Percentiles rank a stretch among this genome's conserved stretches.
These are phyloP conservation scores for Magnolia kwangsiensis DNA, from an alignment of 164 flowering plant genomes.

Conservation along the genomic window DNA sequence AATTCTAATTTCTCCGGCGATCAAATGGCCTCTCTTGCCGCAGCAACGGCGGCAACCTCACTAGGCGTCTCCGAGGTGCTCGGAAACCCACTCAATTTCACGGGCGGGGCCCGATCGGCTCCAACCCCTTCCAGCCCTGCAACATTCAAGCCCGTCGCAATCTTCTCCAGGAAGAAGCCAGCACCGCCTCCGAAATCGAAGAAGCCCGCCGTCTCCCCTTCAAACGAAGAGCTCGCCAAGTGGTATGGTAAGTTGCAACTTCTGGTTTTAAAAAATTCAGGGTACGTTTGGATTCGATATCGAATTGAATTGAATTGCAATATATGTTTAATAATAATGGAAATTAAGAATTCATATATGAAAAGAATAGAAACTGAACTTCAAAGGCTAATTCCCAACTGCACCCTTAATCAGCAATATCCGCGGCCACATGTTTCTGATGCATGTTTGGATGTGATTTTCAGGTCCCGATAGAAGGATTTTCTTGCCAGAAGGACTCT, in stretches of 20 bases:
- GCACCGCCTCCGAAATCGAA: conserved; percentile 44
- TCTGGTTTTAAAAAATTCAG: too few relatives aligned
- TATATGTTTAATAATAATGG: too few relatives aligned
- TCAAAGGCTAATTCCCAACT: too few relatives aligned
- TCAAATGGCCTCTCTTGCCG: conserved; percentile 75
- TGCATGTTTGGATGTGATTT: background rate
- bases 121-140: conserved; percentile 40
- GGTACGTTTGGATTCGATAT: too few relatives aligned
- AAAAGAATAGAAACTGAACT: too few relatives aligned
- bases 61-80: conserved; percentile 70
- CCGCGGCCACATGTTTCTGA: too few relatives aligned
- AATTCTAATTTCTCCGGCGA: background rate
- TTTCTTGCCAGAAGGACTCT: conserved; percentile 91
- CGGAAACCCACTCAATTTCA: conserved; percentile 54
- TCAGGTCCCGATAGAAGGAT: conserved; percentile 96
- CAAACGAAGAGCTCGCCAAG: conserved; percentile 94
- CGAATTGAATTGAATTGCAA: too few relatives aligned
- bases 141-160: conserved; percentile 67
- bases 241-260: conserved; percentile 78
- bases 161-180: conserved; percentile 81
- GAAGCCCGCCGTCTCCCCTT: conserved; percentile 39
- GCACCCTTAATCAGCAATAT: too few relatives aligned
- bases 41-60: conserved; percentile 58
- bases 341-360: too few relatives aligned
- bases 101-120: conserved; percentile 25